phyloP scores from a whole-genome alignment of 306 rosid species.

The Comarum palustre region DNA sequence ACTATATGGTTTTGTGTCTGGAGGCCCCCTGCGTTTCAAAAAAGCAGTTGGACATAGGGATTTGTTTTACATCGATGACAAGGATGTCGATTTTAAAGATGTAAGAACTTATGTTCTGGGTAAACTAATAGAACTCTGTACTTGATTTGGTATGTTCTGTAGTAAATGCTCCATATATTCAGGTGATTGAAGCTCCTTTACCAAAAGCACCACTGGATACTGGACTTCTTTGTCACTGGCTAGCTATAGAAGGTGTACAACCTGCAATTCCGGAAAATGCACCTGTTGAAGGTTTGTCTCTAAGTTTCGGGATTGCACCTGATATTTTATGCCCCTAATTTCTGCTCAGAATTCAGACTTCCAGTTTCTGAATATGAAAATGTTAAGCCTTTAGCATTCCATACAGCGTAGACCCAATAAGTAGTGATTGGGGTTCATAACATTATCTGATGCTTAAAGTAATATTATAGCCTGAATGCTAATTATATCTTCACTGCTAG shows the following conservation, averaged over 20 bases:
- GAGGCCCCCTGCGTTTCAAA: conserved; percentile 70
- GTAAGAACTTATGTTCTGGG: conserved; percentile 55
- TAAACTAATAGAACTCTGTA: conserved; percentile 26
- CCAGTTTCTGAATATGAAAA: not conserved
- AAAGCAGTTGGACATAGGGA: conserved; percentile 84
- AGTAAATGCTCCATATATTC: conserved; percentile 25
- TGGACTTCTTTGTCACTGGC: conserved; percentile 65
- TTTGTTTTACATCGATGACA: conserved; percentile 87
- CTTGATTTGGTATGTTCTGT: conserved; percentile 7
- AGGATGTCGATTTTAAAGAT: conserved; percentile 86
- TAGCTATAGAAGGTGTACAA: conserved; percentile 94
- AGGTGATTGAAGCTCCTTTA: conserved; percentile 83
- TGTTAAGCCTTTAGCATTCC: conserved; percentile 5
- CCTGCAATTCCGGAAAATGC: conserved; percentile 98
- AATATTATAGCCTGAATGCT: conserved; percentile 1
- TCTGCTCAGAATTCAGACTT: conserved; percentile 1
- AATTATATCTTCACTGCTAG: not conserved
- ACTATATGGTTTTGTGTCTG: conserved; percentile 65
- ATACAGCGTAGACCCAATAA: not conserved
- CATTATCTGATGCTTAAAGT: not conserved
- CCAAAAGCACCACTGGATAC: conserved; percentile 81
- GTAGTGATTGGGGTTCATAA: not conserved
- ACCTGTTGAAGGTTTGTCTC: conserved; percentile 61
- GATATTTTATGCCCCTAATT: not conserved
- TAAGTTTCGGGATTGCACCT: conserved; percentile 2